phyloP scores from a whole-genome alignment of 352 stramenopile species.

The Pythium folliculosum region DNA sequence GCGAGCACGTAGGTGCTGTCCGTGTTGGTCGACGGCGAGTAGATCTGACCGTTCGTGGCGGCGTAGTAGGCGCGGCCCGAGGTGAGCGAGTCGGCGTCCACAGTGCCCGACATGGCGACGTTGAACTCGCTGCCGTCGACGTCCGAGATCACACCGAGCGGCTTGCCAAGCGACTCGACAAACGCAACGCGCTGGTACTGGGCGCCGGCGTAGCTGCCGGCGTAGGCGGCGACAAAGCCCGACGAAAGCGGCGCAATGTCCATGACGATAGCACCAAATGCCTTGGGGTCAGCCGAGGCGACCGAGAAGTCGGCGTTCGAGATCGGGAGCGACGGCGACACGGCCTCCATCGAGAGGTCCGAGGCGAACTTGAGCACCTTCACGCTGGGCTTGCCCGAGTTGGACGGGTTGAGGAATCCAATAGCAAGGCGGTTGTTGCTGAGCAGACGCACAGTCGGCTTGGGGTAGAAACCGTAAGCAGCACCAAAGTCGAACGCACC shows the following conservation, averaged over 20 bases:
- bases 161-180: constrained; percentile 70
- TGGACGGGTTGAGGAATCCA: constrained; percentile 76
- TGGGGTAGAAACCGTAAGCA: constrained; percentile 65
- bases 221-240: constrained; percentile 59
- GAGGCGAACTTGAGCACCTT: constrained; percentile 70
- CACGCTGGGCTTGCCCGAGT: constrained; percentile 69
- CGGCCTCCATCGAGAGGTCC: constrained; percentile 51
- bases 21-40: constrained; percentile 47
- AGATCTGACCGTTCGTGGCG: constrained; percentile 61
- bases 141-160: constrained; percentile 72
- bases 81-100: constrained; percentile 46
- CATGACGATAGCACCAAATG: constrained; percentile 51
- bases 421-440: constrained; percentile 58
- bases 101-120: constrained; percentile 62
- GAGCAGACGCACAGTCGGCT: constrained; percentile 56
- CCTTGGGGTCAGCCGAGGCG: constrained; percentile 50
- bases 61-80: constrained; percentile 68
- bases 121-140: constrained; percentile 51
- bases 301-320: constrained; percentile 76
- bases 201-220: constrained; percentile 49
- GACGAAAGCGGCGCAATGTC: constrained; percentile 56
- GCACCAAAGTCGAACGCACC: constrained; percentile 74
- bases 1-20: constrained; percentile 62
- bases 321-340: constrained; percentile 63
- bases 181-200: constrained; percentile 73